A percentile compares a stretch with the other conserved stretches of the same genome.
Evolutionary conservation across 2,329 filamentous ascomycete genomes (phyloP).

Genomic region (Trichoderma sp.): DNA sequence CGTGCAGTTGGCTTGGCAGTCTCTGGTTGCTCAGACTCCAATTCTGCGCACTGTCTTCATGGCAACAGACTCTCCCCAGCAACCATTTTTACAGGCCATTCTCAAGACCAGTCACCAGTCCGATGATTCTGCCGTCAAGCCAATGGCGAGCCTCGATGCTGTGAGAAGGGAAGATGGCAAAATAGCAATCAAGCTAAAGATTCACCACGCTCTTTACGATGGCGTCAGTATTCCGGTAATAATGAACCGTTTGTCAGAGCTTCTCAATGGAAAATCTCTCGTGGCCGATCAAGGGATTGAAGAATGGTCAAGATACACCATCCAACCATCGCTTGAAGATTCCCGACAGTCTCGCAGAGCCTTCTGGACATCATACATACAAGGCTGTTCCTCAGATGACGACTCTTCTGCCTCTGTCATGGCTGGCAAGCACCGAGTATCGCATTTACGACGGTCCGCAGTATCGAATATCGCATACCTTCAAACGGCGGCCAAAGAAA

Average conservation of each 20-base stretch:
- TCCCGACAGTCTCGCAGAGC: slow-evolving; percentile 26
- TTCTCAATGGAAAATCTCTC: slow-evolving; percentile 6
- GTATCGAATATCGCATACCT: slow-evolving; percentile 41
- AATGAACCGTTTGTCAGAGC: slow-evolving; percentile 42
- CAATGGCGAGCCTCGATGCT: not conserved
- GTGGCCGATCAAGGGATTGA: slow-evolving; percentile 15
- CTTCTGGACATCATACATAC: slow-evolving; percentile 49
- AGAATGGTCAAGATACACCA: slow-evolving; percentile 33
- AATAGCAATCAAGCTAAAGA: slow-evolving; percentile 51
- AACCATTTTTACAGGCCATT: slow-evolving; percentile 66
- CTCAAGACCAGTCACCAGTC: slow-evolving; percentile 32
- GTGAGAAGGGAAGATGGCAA: slow-evolving; percentile 9
- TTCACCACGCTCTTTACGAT: slow-evolving; percentile 90
- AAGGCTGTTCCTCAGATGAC: not conserved
- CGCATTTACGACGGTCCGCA: slow-evolving; percentile 49
- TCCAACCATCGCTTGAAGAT: slow-evolving; percentile 10
- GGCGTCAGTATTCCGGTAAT: slow-evolving; percentile 73
- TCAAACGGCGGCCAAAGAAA: slow-evolving; percentile 40
- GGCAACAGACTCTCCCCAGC: slow-evolving; percentile 45
- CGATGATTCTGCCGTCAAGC: not conserved
- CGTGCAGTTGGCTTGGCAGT: slow-evolving; percentile 62
- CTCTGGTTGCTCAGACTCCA: slow-evolving; percentile 55
- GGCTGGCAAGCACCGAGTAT: slow-evolving; percentile 25
- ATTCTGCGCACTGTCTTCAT: slow-evolving; percentile 71
- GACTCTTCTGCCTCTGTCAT: not conserved